Evolutionary conservation across 139 green algal species (phyloP), one percentile per base, ranked within the genome.

Genomic region (Closterium sp.): DNA sequence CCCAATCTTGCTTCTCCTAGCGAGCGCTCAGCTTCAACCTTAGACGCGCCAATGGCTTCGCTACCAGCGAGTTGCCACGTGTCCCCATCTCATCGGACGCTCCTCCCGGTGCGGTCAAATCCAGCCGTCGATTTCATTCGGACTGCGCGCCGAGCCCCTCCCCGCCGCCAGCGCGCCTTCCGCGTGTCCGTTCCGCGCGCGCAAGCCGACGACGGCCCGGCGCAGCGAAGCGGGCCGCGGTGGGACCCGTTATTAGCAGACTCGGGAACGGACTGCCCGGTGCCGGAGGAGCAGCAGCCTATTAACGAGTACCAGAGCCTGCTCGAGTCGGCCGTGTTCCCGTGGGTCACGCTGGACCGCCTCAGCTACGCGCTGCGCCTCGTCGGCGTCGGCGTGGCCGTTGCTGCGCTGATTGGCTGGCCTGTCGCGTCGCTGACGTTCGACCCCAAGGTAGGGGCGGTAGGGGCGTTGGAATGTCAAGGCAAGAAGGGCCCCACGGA

Each of bases 261-360:
- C 7, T 34, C 30, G 30, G 83, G 30, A 32, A 33, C n/a, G 3
- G 38, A 55, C 10, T 92, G 89, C 12, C 89, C 89, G 4, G 89
- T 92, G 12, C 89, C 89, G 28, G n/a, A 36, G 55, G 89, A 92
- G 76, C 89, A 92, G 89, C 89, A 92, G 89, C 89, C 89, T 19
- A 84, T 90, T 19, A 81, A 89, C 86, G 89, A 92, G 83, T 92
- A 92, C 64, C 31, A 89, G 33, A 33, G 23, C 28, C 83, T 92
- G 1, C n/a, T 90, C 31, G 83, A 92, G 28, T 84, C n/a, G 34
- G 25, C n/a, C 8, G 30, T 92, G 28, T 92, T 90, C 32, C 43
- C 89, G 25, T 92, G 89, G 89, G 76, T 76, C 21, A 90, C 89
- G 31, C 25, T 81, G 8, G 89, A 86, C 34, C 81, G 84, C 33